Evolutionary conservation across 1,284 basidiomycete genomes (phyloP).

Genomic region (Anthracocystis panici-leucophaei): DNA sequence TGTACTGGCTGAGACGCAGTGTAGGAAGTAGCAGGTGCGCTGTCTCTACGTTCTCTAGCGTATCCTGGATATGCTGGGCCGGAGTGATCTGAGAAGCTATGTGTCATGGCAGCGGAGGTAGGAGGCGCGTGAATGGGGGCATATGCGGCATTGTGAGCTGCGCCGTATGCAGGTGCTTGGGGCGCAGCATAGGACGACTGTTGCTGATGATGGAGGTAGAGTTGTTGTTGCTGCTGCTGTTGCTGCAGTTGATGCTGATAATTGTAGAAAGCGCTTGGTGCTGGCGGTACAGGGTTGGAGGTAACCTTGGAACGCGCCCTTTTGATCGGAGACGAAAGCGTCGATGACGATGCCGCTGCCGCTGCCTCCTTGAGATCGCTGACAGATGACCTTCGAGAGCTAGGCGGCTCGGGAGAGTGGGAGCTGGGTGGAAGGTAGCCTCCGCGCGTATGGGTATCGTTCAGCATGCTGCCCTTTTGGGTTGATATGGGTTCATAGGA

Average conservation of each 20-base stretch:
- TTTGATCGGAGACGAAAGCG: slow-evolving; percentile 25
- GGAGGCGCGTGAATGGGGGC: slow-evolving; percentile 6
- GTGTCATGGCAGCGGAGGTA: slow-evolving; percentile 29
- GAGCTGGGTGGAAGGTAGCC: slow-evolving; percentile 57
- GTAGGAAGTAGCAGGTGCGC: slow-evolving; percentile 26
- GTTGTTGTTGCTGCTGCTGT: slow-evolving; percentile 33
- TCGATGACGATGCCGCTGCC: slow-evolving; percentile 18
- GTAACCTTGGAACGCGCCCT: slow-evolving; percentile 40
- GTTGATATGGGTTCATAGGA: slow-evolving; percentile 43
- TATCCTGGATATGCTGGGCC: slow-evolving; percentile 8
- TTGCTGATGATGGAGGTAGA: slow-evolving; percentile 31
- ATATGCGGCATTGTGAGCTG: slow-evolving; percentile 12
- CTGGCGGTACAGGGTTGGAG: slow-evolving; percentile 36
- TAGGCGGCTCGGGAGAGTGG: slow-evolving; percentile 52
- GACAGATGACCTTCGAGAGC: slow-evolving; percentile 26
- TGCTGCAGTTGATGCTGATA: slow-evolving; percentile 52
- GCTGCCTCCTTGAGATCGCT: slow-evolving; percentile 26
- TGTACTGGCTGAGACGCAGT: slow-evolving; percentile 13
- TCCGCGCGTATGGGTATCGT: slow-evolving; percentile 46
- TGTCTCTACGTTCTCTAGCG: slow-evolving; percentile 30
- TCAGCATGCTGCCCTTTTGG: slow-evolving; percentile 23
- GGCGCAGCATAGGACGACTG: slow-evolving; percentile 3
- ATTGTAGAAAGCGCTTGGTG: slow-evolving; percentile 48
- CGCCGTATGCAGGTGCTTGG: slow-evolving; percentile 11
- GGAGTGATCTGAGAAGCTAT: slow-evolving; percentile 31